A percentile compares a stretch with the other conserved stretches of the same genome.
phyloP scores from a whole-genome alignment of 2,329 filamentous ascomycete species.

The Albifimbria verrucaria region DNA sequence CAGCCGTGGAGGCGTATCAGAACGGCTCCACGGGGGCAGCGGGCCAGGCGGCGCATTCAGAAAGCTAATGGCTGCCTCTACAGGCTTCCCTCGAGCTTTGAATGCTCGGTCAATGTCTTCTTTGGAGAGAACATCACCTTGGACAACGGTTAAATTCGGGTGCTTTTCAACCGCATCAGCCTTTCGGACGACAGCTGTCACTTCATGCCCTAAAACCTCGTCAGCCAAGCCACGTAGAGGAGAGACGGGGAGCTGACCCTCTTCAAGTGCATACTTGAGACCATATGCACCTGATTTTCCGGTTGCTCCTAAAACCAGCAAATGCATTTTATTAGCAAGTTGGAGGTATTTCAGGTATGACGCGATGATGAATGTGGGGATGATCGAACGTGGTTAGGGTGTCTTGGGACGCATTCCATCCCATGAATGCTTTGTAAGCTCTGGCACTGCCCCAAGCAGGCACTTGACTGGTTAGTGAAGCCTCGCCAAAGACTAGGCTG shows the following conservation, averaged over 20 bases:
- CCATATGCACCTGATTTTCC: background rate
- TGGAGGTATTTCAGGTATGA: background rate
- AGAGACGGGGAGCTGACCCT: background rate
- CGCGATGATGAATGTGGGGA: background rate
- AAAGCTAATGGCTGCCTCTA: background rate
- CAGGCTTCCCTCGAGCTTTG: background rate
- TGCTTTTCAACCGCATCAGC: background rate
- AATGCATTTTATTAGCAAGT: background rate
- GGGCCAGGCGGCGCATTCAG: background rate
- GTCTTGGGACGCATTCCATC: background rate
- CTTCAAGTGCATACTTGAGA: background rate
- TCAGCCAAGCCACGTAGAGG: background rate
- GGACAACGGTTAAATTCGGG: background rate
- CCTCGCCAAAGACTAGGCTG: too few species aligned
- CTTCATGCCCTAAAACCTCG: background rate
- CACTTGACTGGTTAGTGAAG: too few species aligned
- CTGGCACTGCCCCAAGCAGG: too few species aligned
- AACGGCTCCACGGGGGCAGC: background rate
- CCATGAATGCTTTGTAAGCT: background rate
- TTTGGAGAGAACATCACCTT: background rate
- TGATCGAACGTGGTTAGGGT: background rate
- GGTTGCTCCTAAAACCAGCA: background rate
- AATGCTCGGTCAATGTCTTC: background rate
- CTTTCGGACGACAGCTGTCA: background rate
- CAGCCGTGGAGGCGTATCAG: background rate